Conservation (phyloP, 306 rosid species). For the Sicyos edulis region DNA sequence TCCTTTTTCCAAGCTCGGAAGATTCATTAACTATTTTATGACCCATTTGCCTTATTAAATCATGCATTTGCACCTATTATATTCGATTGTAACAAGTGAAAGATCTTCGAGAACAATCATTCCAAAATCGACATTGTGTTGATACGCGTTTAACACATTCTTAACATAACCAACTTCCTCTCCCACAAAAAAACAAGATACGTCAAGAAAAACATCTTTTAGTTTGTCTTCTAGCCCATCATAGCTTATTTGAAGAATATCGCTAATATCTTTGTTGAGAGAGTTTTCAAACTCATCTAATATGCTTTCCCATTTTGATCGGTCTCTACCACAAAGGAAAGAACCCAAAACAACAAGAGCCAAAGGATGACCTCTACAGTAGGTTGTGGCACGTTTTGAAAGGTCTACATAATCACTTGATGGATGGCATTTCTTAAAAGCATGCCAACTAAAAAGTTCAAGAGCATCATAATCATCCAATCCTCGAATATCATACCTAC, state of each 20-base stretch:
- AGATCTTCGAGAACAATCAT: slow-evolving; percentile 18
- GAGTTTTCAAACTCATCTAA: slow-evolving; percentile 22
- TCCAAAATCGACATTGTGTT: slow-evolving; percentile 21
- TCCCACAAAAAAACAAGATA: slow-evolving; percentile 36
- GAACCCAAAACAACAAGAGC: slow-evolving; percentile 41
- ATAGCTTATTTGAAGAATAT: slow-evolving; percentile 24
- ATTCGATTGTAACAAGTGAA: slow-evolving; percentile 16
- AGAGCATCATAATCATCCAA: slow-evolving; percentile 9
- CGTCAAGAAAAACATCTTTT: slow-evolving; percentile 36
- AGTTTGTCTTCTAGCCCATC: slow-evolving; percentile 15
- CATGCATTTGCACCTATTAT: slow-evolving; percentile 9
- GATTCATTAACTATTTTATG: slow-evolving; percentile 25
- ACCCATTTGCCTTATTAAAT: slow-evolving; percentile 27
- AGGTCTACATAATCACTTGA: slow-evolving; percentile 4
- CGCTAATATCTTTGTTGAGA: slow-evolving; percentile 16
- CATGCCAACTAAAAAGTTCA: slow-evolving; percentile 18
- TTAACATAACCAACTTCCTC: not conserved
- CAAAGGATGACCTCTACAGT: slow-evolving; percentile 32
- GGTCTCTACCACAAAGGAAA: slow-evolving; percentile 17
- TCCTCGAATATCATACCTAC: not conserved
- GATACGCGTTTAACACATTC: slow-evolving; percentile 22
- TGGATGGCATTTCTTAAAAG: slow-evolving; percentile 17
- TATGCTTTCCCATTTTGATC: slow-evolving; percentile 19
- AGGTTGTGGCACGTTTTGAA: slow-evolving; percentile 12
- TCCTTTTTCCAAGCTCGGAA: not conserved